A percentile compares a stretch with the other conserved stretches of the same genome.
Evolutionary conservation across 495 filamentous ascomycete genomes (phyloP).

Genomic region (Podospora tetraspora): DNA sequence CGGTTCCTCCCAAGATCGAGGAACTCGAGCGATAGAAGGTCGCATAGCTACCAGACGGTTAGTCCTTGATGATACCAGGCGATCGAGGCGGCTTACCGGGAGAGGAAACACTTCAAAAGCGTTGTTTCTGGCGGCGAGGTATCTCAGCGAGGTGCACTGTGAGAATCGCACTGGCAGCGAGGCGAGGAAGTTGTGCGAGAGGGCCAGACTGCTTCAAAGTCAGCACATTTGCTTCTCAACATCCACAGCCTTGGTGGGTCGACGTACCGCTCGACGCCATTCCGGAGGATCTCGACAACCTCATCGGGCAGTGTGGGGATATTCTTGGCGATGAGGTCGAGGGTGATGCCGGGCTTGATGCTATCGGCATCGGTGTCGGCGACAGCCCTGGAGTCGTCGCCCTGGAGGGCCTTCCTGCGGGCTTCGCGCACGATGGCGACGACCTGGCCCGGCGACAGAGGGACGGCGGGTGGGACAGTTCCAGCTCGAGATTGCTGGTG

Average conservation of each 20-base stretch:
- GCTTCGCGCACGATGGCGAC: constrained; percentile 47
- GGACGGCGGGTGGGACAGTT: constrained; percentile 1
- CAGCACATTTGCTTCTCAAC: background rate
- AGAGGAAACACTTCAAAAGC: constrained; percentile 69
- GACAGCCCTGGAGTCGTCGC: constrained; percentile 51
- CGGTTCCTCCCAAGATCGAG: constrained; percentile 82
- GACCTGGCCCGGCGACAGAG: constrained; percentile 33
- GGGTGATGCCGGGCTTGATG: constrained; percentile 61
- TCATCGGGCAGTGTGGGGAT: constrained; percentile 68
- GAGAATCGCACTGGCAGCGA: constrained; percentile 65
- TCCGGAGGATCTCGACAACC: constrained; percentile 71
- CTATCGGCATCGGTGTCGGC: constrained; percentile 46
- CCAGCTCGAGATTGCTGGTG: background rate
- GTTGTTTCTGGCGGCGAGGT: constrained; percentile 76
- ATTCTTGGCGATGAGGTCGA: constrained; percentile 68
- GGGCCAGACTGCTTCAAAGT: constrained; percentile 51
- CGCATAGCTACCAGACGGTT: constrained; percentile 47
- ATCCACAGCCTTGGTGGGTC: background rate
- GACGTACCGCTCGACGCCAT: constrained; percentile 71
- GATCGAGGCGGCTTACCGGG: constrained; percentile 23
- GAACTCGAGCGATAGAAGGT: constrained; percentile 80
- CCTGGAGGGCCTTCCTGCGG: constrained; percentile 48
- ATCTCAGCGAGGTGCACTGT: constrained; percentile 69
- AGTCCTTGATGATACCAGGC: constrained; percentile 35
- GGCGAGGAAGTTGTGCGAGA: constrained; percentile 70